These are phyloP conservation scores for Diplosphaera chodatii DNA, from an alignment of 139 green algal genomes.

Conservation along the genomic window DNA sequence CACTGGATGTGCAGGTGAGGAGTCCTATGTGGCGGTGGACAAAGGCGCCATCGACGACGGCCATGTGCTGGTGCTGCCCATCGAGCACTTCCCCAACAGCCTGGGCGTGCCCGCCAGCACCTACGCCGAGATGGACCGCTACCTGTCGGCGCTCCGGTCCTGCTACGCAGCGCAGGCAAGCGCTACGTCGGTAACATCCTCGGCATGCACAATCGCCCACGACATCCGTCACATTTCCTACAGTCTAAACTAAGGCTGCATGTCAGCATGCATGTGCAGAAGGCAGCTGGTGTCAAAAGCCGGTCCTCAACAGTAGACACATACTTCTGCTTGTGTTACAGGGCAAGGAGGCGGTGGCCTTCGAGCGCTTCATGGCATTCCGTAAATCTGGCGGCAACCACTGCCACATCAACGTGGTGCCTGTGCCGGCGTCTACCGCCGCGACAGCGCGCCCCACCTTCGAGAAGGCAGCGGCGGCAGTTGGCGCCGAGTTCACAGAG, in stretches of 20 bases:
- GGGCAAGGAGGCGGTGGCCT: slow-evolving; percentile 66
- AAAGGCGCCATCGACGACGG: slow-evolving; percentile 72
- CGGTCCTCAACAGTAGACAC: no score
- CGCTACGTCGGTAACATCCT: no score
- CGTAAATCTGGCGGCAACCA: slow-evolving; percentile 77
- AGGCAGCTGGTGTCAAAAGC: no score
- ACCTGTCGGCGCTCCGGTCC: slow-evolving; percentile 64
- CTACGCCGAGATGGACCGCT: slow-evolving; percentile 58
- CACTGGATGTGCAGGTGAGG: slow-evolving; percentile 59
- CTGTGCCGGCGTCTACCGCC: slow-evolving; percentile 28
- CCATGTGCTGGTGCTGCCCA: slow-evolving; percentile 83
- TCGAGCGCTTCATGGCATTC: slow-evolving; percentile 84
- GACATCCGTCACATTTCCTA: no score
- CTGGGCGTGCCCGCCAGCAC: slow-evolving; percentile 35
- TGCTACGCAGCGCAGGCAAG: slow-evolving; percentile 39
- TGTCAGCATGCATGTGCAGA: no score
- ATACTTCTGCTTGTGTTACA: neutral
- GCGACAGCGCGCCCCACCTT: slow-evolving; percentile 15
- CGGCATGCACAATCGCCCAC: no score
- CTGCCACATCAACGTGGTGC: slow-evolving; percentile 77
- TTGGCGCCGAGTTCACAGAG: slow-evolving; percentile 25
- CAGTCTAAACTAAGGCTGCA: no score
- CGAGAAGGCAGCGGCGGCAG: slow-evolving; percentile 15
- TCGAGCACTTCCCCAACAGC: slow-evolving; percentile 77
- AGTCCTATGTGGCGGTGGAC: slow-evolving; percentile 77